phyloP scores from a whole-genome alignment of 331 rosid genomes.

The Quercus phellos region DNA sequence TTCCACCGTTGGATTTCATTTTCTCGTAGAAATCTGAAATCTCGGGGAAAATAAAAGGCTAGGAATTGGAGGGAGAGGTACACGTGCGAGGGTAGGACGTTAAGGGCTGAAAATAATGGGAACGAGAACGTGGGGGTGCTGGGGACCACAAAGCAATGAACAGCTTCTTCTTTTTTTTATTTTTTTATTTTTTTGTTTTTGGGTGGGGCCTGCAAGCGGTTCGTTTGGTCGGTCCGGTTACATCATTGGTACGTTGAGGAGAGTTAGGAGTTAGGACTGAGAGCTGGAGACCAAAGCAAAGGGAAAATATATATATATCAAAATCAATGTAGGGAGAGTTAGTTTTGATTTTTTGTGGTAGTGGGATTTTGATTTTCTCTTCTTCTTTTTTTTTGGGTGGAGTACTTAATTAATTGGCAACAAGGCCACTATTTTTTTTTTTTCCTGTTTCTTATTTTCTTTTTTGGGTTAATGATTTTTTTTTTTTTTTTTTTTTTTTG shows the following conservation, averaged over 20 bases:
- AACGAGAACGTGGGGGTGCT: conserved; percentile 47
- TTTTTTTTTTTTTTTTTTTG: no score
- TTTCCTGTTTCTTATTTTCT: not conserved
- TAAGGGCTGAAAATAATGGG: conserved; percentile 17
- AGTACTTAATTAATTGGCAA: not conserved
- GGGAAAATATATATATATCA: no score
- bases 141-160: conserved; percentile 44
- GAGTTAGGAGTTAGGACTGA: conserved; percentile 8
- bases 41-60: not conserved
- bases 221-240: conserved; percentile 48
- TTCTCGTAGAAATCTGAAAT: not conserved
- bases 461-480: not conserved
- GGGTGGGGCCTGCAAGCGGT: conserved; percentile 35
- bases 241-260: conserved; percentile 35
- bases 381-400: not conserved
- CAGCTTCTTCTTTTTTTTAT: not conserved
- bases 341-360: no score
- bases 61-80: conserved; percentile 4
- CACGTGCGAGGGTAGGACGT: conserved; percentile 44
- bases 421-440: not conserved
- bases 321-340: no score
- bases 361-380: not conserved
- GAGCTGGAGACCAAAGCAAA: no score
- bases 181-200: not conserved
- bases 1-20: conserved; percentile 15